These are phyloP conservation scores for Kondoa subrosea DNA, from an alignment of 768 basidiomycete genomes.

Conservation along the genomic window DNA sequence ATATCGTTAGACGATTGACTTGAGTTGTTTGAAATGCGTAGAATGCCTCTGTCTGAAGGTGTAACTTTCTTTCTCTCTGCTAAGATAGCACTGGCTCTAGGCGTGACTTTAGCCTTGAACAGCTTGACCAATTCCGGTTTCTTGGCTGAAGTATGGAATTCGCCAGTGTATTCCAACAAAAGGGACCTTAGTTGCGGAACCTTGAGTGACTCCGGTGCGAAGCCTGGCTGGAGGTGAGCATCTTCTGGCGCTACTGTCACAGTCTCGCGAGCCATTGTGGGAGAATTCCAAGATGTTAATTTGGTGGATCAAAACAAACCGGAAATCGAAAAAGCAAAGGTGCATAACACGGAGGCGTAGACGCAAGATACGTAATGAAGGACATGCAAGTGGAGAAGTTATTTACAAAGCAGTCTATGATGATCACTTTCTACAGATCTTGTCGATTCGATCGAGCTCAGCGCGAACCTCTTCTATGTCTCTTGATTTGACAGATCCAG, in stretches of 20 bases:
- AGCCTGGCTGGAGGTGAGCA: not conserved
- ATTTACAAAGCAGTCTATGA: too few relatives aligned
- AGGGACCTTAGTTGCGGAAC: not conserved
- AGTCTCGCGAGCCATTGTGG: slow-evolving; percentile 2
- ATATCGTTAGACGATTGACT: not conserved
- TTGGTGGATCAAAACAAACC: not conserved
- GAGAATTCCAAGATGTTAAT: not conserved
- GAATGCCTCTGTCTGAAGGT: not conserved
- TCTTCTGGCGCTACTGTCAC: not conserved
- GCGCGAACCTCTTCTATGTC: too few relatives aligned
- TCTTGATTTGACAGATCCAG: too few relatives aligned
- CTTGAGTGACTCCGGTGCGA: not conserved
- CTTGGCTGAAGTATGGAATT: not conserved
- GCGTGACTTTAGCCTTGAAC: not conserved
- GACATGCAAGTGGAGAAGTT: too few relatives aligned
- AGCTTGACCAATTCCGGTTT: not conserved
- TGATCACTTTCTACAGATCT: too few relatives aligned
- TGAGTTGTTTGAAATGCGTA: not conserved
- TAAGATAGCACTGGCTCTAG: not conserved
- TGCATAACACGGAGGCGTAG: too few relatives aligned
- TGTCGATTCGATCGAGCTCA: too few relatives aligned
- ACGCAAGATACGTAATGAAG: too few relatives aligned
- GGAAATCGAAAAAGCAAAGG: too few relatives aligned
- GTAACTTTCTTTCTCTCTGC: not conserved
- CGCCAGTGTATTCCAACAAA: slow-evolving; percentile 1